Evolutionary conservation across 2,329 filamentous ascomycete genomes (phyloP).

Genomic region (Xylaria hypoxylon): DNA sequence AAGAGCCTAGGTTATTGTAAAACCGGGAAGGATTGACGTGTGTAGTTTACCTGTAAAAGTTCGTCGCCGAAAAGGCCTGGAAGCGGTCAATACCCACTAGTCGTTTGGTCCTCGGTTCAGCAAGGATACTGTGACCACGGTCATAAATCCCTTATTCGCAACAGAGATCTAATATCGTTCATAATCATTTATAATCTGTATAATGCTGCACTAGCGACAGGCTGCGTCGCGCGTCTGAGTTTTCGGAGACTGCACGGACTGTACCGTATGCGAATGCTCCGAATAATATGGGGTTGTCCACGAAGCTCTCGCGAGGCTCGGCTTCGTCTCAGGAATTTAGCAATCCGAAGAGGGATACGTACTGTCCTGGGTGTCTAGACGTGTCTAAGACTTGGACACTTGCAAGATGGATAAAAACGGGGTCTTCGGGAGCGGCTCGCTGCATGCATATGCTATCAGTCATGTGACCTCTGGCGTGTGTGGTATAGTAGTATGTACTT

Average conservation of each 20-base stretch:
- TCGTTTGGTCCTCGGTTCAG: not conserved
- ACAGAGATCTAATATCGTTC: not conserved
- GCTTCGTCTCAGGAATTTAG: not conserved
- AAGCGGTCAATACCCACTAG: not conserved
- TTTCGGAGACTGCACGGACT: not conserved
- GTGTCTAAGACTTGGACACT: slow-evolving; percentile 25
- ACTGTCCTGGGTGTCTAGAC: slow-evolving; percentile 7
- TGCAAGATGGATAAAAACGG: slow-evolving; percentile 43
- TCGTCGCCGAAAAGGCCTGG: slow-evolving; percentile 5
- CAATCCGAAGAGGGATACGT: not conserved
- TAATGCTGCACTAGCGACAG: not conserved
- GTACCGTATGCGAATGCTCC: not conserved
- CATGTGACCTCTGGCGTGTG: slow-evolving; percentile 44
- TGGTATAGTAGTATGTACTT: slow-evolving; percentile 20
- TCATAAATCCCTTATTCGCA: not conserved
- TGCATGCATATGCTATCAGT: slow-evolving; percentile 48
- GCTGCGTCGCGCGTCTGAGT: not conserved
- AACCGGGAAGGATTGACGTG: not conserved
- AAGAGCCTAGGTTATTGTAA: too few species aligned
- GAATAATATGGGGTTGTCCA: not conserved
- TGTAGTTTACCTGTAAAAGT: not conserved
- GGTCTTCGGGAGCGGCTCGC: slow-evolving; percentile 49
- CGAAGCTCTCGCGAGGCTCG: not conserved
- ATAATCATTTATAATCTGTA: not conserved
- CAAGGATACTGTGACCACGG: not conserved